Evolutionary conservation across 2,329 filamentous ascomycete species (phyloP), one percentile per base, ranked within the genome.

Genomic region (Parasarocladium wereldwijsianum): DNA sequence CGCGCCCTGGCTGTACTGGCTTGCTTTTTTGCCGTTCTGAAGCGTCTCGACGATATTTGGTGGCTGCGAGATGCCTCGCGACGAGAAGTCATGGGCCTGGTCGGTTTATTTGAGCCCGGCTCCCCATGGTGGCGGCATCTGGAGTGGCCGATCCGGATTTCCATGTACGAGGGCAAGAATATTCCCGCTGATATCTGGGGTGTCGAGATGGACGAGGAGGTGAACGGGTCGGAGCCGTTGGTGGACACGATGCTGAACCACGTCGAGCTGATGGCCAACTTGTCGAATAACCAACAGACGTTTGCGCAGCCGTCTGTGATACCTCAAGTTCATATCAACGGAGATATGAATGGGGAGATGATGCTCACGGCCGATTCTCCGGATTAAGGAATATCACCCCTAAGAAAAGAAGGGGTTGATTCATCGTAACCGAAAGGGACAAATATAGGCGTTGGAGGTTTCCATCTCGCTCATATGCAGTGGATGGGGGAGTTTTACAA

Each of bases 21-120:
- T 6, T 73, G 69, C 45, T 79, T 76, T 46, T 77, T 77, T 41
- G 73, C 70, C 17, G 53, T 77, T 21, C 55, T 80, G 26, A 74
- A 74, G 43, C 62, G 63, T 19, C 57, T 77, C 37, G 66, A 76
- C 36, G 49, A 58, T 11, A 55, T 73, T 11, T 83, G 77, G 77
- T 83, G 77, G 76, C 54, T 81, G 17, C 62, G 71, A 13, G 73
- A 76, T 22, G 74, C 78, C 42, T 66, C 74, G 6, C 63, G 66
- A 11, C 64, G 70, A 32, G 70, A 82, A 40, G 68, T 82, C 11
- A 65, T 70, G 44, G 73, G 75, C 13, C 61, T 79, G 15, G 61
- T 71, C 13, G 63, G 62, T 20, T 49, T 72, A 20, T 73, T 74
- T 43, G 64, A 70, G 41, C 57, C 62, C 2, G 64, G 68, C 27